A percentile compares a stretch with the other conserved stretches of the same genome.
phyloP scores from a whole-genome alignment of 129 eudicot species.

The Flaveria brownii region DNA sequence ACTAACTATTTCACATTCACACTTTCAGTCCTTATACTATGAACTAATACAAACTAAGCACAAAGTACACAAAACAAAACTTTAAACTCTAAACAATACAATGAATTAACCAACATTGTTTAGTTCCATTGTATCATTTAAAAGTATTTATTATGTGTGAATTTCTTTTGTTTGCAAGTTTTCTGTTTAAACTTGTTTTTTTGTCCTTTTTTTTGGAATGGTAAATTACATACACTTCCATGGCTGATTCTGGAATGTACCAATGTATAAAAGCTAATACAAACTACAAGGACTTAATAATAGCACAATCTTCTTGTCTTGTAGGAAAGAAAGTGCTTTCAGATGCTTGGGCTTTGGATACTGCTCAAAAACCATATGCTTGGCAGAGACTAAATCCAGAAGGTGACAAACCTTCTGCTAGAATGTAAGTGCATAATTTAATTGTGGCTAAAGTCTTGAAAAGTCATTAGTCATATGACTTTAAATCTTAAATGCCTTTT shows the following conservation, averaged over 20 bases:
- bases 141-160: background rate
- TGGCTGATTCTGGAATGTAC: background rate
- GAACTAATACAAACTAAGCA: no score
- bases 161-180: background rate
- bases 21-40: no score
- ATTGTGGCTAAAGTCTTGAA: background rate
- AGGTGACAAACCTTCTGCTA: slow-evolving; percentile 94
- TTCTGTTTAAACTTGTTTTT: slow-evolving; percentile 3
- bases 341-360: slow-evolving; percentile 98
- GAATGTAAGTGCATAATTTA: slow-evolving; percentile 69
- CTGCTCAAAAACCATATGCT: slow-evolving; percentile 91
- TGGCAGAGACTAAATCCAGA: slow-evolving; percentile 96
- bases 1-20: no score
- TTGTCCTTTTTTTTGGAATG: background rate
- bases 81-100: no score
- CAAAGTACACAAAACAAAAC: no score
- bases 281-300: background rate
- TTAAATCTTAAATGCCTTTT: slow-evolving; percentile 2
- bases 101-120: no score
- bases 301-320: slow-evolving; percentile 8
- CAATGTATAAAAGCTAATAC: background rate
- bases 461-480: background rate
- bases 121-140: background rate
- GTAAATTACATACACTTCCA: background rate
- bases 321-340: slow-evolving; percentile 91